Evolutionary conservation across 2,329 filamentous ascomycete species (phyloP), one percentile per base, ranked within the genome.

Genomic region (Fusarium verticillioides): DNA sequence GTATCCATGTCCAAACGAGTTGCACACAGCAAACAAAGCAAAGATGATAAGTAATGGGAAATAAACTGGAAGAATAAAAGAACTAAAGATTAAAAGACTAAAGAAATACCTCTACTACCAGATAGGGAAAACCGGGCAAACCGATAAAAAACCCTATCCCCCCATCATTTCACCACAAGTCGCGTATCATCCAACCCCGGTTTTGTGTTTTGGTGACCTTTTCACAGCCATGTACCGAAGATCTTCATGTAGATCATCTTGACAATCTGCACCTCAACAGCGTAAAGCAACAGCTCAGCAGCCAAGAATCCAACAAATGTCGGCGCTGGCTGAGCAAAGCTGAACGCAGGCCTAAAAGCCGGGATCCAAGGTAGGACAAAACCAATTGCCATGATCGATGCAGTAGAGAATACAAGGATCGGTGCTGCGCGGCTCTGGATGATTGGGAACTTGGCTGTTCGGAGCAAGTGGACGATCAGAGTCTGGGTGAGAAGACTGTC

Each of bases 221-320:
- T 19, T 10, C 9, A 60, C 8, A 61, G 30, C 59, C 59, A 61
- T 1, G 37, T 43, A 21, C 49, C 30, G 12, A 61, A 61, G 15
- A 61, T 16, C 37, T 32, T 42, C 5, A 61, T 36, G 11, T 61
- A 61, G 9, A 61, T 39, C 15, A 61, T 57, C 37, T 61, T 61
- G 3, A 61, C 59, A 16, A 57, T 4, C 30, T 61, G 59, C 1
- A 61, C 59, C 15, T 61, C 59, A 1, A 61, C 5, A 19, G 19
- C 9, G 7, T 61, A 61, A 16, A 26, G 30, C 11, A 61, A 16
- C 4, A 61, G 4, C 19, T 61, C 59, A 43, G 59, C 59, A 6
- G 16, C 23, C 37, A 61, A 36, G 6, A 61, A 57, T 3, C 59
- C 59, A 9, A 61, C 49, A 36, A 36, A 61, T 0, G 59, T 43